Percentiles rank a stretch among this genome's conserved stretches.
phyloP scores from a whole-genome alignment of 1,139 yeast genomes.

The Lodderomyces elongisporus region DNA sequence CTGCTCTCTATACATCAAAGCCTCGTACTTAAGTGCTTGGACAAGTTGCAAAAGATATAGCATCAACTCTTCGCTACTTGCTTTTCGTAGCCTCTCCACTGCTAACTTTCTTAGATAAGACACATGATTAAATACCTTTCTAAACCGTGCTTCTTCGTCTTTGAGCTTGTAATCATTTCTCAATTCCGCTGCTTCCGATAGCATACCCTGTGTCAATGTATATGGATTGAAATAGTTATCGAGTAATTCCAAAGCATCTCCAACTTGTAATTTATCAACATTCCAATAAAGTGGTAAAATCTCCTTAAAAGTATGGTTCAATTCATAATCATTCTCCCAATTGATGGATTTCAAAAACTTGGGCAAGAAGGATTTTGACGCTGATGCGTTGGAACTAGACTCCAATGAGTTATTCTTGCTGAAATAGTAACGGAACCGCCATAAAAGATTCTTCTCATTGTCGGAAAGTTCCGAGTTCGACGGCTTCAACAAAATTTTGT shows the following conservation, averaged over 20 bases:
- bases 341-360: constrained; percentile 84
- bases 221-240: constrained; percentile 62
- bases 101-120: constrained; percentile 71
- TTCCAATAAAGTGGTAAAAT: constrained; percentile 43
- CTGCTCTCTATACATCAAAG: constrained; percentile 21
- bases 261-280: constrained; percentile 75
- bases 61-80: constrained; percentile 74
- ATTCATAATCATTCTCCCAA: constrained; percentile 82
- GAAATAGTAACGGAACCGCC: constrained; percentile 88
- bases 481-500: constrained; percentile 65
- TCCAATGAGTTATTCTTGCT: constrained; percentile 49
- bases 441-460: constrained; percentile 80
- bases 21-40: constrained; percentile 81
- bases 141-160: constrained; percentile 26
- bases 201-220: constrained; percentile 21
- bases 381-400: constrained; percentile 14
- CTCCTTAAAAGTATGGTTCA: constrained; percentile 67
- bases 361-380: constrained; percentile 56
- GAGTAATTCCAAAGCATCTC: constrained; percentile 84
- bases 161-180: constrained; percentile 4
- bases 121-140: constrained; percentile 31
- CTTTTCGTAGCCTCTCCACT: constrained; percentile 73
- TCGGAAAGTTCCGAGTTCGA: constrained; percentile 79
- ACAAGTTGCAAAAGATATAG: constrained; percentile 84
- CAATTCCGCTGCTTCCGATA: constrained; percentile 6